phyloP scores from a whole-genome alignment of 1,139 yeast species.

The Candida tetrigidarum region DNA sequence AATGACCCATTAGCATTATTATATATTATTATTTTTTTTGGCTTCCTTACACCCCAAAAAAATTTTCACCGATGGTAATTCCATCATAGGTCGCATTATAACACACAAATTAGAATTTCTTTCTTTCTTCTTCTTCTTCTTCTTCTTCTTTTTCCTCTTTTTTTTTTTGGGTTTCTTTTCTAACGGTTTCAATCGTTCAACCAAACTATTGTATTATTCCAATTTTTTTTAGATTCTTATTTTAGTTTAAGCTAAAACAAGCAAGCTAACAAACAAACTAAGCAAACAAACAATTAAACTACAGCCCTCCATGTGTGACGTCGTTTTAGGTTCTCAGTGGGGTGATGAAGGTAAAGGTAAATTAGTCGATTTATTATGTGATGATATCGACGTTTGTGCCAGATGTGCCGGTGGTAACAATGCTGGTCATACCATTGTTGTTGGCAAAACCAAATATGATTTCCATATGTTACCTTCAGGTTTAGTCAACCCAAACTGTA shows the following conservation, averaged over 20 bases:
- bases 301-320: slow-evolving; percentile 96
- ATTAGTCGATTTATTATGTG: slow-evolving; percentile 91
- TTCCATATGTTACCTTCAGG: slow-evolving; percentile 99
- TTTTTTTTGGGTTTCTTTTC: slow-evolving; percentile 11
- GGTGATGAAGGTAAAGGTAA: slow-evolving; percentile 99
- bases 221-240: background rate
- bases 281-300: too few species aligned
- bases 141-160: slow-evolving; percentile 6
- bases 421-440: slow-evolving; percentile 99
- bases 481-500: slow-evolving; percentile 88
- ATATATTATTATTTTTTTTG: too few species aligned
- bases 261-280: slow-evolving; percentile 2
- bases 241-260: background rate
- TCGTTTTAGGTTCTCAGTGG: slow-evolving; percentile 98
- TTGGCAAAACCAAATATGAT: slow-evolving; percentile 84
- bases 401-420: slow-evolving; percentile 99
- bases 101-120: background rate
- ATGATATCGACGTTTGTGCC: slow-evolving; percentile 94
- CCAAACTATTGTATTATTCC: slow-evolving; percentile 6
- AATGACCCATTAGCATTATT: slow-evolving; percentile 6
- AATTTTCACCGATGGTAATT: slow-evolving; percentile 1
- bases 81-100: background rate
- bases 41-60: background rate
- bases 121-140: slow-evolving; percentile 9
- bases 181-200: slow-evolving; percentile 20